These are phyloP conservation scores for Pelagomonas calceolata DNA, from an alignment of 108 stramenopile species.

Conservation along the genomic window DNA sequence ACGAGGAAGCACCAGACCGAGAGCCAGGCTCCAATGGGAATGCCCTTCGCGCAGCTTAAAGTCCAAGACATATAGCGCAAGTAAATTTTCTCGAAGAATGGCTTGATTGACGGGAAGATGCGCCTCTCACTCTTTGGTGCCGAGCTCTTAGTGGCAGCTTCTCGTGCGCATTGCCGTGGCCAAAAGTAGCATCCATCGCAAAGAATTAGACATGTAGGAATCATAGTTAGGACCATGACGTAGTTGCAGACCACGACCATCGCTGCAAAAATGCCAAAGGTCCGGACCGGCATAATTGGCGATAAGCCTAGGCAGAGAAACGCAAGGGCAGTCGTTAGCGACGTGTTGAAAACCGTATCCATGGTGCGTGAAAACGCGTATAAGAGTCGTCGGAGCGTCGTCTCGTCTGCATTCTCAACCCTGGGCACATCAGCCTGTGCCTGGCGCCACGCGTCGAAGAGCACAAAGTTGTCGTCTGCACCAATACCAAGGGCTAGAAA, in stretches of 20 bases:
- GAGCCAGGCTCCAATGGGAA: not conserved
- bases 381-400: conserved; percentile 3
- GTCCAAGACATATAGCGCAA: conserved; percentile 8
- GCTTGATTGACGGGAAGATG: conserved; percentile 2
- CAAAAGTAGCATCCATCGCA: not conserved
- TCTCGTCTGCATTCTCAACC: conserved; percentile 1
- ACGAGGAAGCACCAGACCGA: conserved; percentile 5
- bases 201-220: conserved; percentile 10
- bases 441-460: conserved; percentile 13
- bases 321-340: conserved; percentile 17
- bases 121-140: no score
- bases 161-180: not conserved
- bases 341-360: conserved; percentile 20
- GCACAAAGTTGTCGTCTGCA: conserved; percentile 17
- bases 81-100: conserved; percentile 15
- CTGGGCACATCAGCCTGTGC: not conserved
- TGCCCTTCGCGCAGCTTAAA: not conserved
- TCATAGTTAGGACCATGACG: conserved; percentile 14
- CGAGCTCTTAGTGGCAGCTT: not conserved
- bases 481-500: conserved; percentile 16
- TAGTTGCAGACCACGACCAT: conserved; percentile 21
- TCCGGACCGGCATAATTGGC: conserved; percentile 17
- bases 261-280: conserved; percentile 29
- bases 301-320: conserved; percentile 6
- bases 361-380: conserved; percentile 6